Evolutionary conservation across 2,329 filamentous ascomycete species (phyloP), one percentile per base, ranked within the genome.

Genomic region (Xylariaceae sp.): DNA sequence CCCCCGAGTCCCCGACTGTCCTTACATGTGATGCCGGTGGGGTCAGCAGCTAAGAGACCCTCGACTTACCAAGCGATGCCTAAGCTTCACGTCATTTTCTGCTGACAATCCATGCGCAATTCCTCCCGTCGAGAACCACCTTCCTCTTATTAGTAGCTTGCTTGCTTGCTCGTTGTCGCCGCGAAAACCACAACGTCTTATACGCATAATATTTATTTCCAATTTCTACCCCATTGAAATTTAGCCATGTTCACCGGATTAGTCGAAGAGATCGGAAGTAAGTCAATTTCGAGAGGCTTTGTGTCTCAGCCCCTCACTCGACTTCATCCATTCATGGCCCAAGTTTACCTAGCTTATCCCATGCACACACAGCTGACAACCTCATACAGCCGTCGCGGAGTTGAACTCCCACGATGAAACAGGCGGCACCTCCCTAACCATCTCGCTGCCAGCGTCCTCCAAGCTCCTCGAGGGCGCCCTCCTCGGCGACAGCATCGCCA

Each of bases 221-320:
- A 39, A 42, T 10, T 42, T 42, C 37, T 10, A 13, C 11, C 6
- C 37, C 37, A 42, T 42, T 30, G 23, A 30, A 30, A 30, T 18
- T 18, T 18, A 42, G 11, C 11, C 37, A 97, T 99, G 94, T 97
- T 99, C 72, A 97, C 94, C 59, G 94, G 94, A 68, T 89, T 96
- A 63, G 90, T 96, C 57, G 92, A 96, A 77, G 88, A 88, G 63
- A 88, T 97, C 65, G 94, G 94, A 79, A 92, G 93, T 96, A 79
- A 76, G 87, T 78, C 50, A 49, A 59, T 55, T 4, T 35, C 34
- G 37, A 52, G 6, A 39, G 37, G 11, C 11, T 13, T 42, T 9
- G 2, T 42, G 37, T 42, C 37, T 42, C 11, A 35, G 50, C 50
- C 56, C 58, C 50, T 57, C 57, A 59, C 35, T 37, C 49, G 23